Conservation (phyloP, 208 protist species). For the Angomonas ambiguus region DNA sequence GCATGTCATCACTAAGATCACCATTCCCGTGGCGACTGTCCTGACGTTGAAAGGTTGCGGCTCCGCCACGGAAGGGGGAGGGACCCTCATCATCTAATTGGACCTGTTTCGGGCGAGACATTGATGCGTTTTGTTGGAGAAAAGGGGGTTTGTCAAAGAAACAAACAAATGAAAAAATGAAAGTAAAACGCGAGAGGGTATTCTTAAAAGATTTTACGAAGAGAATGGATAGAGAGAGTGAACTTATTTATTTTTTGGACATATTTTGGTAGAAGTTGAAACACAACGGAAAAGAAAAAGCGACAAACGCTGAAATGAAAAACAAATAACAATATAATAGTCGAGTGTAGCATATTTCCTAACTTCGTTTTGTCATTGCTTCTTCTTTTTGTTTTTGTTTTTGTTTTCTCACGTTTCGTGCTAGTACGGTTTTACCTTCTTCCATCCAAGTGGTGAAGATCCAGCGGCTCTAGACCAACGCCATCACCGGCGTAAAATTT, state of each 20-base stretch:
- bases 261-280: no score
- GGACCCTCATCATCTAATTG: conserved; percentile 7
- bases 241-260: no score
- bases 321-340: not conserved
- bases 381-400: not conserved
- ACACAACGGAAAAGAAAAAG: conserved; percentile 12
- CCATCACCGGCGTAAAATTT: conserved; percentile 96
- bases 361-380: not conserved
- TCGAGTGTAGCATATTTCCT: not conserved
- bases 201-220: not conserved
- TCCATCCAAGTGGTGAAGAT: conserved; percentile 17
- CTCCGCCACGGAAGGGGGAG: conserved; percentile 16
- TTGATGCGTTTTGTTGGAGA: not conserved
- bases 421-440: not conserved
- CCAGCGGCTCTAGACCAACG: conserved; percentile 47
- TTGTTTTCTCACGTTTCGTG: no score
- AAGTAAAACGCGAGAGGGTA: not conserved
- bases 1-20: conserved; percentile 27
- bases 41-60: conserved; percentile 42
- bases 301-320: no score
- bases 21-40: not conserved
- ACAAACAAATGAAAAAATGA: conserved; percentile 10
- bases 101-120: not conserved
- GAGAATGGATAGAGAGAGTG: conserved; percentile 6
- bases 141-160: not conserved